Conservation (phyloP, 169 alveolate species). For the Cryptosporidium ryanae region DNA sequence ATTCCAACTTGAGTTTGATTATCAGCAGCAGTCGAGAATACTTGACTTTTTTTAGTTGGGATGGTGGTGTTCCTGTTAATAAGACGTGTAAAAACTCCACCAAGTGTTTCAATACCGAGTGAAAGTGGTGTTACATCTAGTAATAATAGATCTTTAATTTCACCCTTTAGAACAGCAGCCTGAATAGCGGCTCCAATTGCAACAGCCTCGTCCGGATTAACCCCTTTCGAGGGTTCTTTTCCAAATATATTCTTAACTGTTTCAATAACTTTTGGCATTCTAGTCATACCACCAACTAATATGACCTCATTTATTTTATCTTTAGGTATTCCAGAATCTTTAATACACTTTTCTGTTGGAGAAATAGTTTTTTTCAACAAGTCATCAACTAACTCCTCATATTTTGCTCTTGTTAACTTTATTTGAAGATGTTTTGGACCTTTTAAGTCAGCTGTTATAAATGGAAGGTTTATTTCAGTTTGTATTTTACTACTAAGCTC, state of each 20-base stretch:
- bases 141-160: constrained; percentile 95
- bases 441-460: constrained; percentile 97
- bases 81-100: constrained; percentile 96
- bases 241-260: constrained; percentile 92
- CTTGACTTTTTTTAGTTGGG: constrained; percentile 98
- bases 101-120: constrained; percentile 96
- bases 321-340: constrained; percentile 93
- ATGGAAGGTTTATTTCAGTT: constrained; percentile 96
- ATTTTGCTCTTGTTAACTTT: constrained; percentile 94
- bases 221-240: constrained; percentile 94
- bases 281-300: constrained; percentile 99
- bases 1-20: constrained; percentile 97
- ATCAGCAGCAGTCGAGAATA: constrained; percentile 98
- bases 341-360: constrained; percentile 95
- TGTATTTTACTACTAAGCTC: constrained; percentile 94
- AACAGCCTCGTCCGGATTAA: constrained; percentile 99
- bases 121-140: constrained; percentile 96
- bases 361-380: constrained; percentile 92
- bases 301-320: constrained; percentile 95
- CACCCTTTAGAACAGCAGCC: constrained; percentile 98
- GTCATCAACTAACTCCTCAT: constrained; percentile 89
- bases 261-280: constrained; percentile 98
- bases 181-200: constrained; percentile 99
- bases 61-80: constrained; percentile 98
- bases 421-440: constrained; percentile 98